These are phyloP conservation scores for Pseudevernia furfuracea DNA, from an alignment of 495 filamentous ascomycete genomes.

Conservation along the genomic window DNA sequence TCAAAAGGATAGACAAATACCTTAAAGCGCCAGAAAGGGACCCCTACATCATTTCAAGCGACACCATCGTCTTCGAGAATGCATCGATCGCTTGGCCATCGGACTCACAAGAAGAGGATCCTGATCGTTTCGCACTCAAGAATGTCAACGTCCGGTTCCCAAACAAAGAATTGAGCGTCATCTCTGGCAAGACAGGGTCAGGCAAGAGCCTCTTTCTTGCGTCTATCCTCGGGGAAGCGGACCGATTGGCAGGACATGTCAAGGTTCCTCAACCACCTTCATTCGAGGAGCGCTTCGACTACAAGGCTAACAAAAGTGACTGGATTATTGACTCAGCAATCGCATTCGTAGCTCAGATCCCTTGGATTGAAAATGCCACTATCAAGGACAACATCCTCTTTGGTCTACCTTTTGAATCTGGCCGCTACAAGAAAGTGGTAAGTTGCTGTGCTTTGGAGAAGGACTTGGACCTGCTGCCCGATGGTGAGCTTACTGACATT, in stretches of 20 bases:
- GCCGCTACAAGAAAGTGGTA: slow-evolving; percentile 58
- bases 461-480: slow-evolving; percentile 64
- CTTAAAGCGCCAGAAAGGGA: slow-evolving; percentile 59
- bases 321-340: slow-evolving; percentile 64
- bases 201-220: slow-evolving; percentile 59
- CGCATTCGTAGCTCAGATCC: slow-evolving; percentile 74
- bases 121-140: slow-evolving; percentile 52
- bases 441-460: slow-evolving; percentile 64
- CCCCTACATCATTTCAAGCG: slow-evolving; percentile 46
- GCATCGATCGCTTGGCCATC: slow-evolving; percentile 73
- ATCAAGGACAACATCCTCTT: slow-evolving; percentile 69
- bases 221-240: slow-evolving; percentile 54
- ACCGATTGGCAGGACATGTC: slow-evolving; percentile 41
- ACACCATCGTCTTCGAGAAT: slow-evolving; percentile 56
- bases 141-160: slow-evolving; percentile 61
- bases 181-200: slow-evolving; percentile 50
- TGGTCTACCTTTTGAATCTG: slow-evolving; percentile 57
- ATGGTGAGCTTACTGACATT: slow-evolving; percentile 72
- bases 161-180: slow-evolving; percentile 56
- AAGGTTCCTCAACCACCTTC: slow-evolving; percentile 39
- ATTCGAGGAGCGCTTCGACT: slow-evolving; percentile 36
- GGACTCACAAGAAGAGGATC: slow-evolving; percentile 32
- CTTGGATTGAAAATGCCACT: slow-evolving; percentile 79
- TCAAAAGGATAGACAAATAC: slow-evolving; percentile 66
- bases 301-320: slow-evolving; percentile 53